Conservation (phyloP, 164 flowering plant species). For the Nelumbo lutea region DNA sequence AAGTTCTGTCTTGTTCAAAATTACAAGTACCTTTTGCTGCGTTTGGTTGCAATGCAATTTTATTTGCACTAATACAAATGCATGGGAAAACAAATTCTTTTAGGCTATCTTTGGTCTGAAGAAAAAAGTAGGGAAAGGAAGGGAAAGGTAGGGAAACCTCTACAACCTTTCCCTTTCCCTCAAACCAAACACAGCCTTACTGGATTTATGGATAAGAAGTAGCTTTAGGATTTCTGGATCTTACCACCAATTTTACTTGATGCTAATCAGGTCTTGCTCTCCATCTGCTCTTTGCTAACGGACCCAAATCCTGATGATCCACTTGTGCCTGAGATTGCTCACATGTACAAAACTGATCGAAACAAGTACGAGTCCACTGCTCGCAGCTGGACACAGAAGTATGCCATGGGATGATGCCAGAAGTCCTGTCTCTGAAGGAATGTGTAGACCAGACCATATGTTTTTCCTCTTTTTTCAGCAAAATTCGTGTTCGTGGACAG, state of each 20-base stretch:
- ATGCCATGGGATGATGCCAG: background rate
- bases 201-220: too few species aligned
- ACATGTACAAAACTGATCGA: background rate
- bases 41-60: too few species aligned
- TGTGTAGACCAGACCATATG: background rate
- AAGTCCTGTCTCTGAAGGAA: background rate
- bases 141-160: too few species aligned
- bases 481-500: too few species aligned
- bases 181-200: too few species aligned
- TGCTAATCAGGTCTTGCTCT: background rate
- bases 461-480: background rate
- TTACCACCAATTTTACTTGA: background rate
- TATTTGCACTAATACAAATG: too few species aligned
- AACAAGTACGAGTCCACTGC: background rate
- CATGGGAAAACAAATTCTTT: too few species aligned
- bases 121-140: too few species aligned
- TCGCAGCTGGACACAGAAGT: constrained; percentile 2
- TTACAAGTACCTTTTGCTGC: too few species aligned
- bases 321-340: background rate
- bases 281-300: background rate
- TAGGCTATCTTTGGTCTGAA: too few species aligned
- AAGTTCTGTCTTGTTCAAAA: too few species aligned
- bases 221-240: background rate
- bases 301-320: constrained; percentile 1
- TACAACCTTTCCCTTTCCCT: too few species aligned